Conservation (phyloP, 192 early-diverging fungal species). For the Linderina pennispora region DNA sequence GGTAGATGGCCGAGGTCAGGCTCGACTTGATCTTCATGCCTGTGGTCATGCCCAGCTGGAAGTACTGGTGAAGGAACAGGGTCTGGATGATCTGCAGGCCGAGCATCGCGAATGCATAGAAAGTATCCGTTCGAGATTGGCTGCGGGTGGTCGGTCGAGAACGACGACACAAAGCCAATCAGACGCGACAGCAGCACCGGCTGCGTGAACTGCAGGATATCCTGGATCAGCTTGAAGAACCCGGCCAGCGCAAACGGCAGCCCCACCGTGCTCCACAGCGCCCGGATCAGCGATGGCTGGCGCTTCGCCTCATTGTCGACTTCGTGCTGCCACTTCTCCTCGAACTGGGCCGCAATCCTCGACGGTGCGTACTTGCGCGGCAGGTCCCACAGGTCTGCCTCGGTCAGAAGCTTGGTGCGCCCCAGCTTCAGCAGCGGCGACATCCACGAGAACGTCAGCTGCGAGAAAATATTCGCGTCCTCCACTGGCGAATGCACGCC, state of each 20-base stretch:
- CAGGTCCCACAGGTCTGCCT: conserved; percentile 72
- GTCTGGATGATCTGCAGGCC: conserved; percentile 68
- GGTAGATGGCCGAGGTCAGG: conserved; percentile 76
- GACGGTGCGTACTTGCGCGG: conserved; percentile 52
- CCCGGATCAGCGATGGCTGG: conserved; percentile 67
- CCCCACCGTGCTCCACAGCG: conserved; percentile 56
- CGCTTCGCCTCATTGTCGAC: conserved; percentile 32
- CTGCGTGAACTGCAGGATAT: conserved; percentile 70
- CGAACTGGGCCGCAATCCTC: conserved; percentile 58
- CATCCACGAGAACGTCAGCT: conserved; percentile 85
- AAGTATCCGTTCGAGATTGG: conserved; percentile 69
- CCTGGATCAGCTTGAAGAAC: conserved; percentile 71
- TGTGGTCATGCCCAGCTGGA: conserved; percentile 66
- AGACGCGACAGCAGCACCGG: conserved; percentile 71
- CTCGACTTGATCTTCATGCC: conserved; percentile 69
- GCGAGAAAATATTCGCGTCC: conserved; percentile 74
- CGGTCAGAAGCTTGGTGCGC: conserved; percentile 58
- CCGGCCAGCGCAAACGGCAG: conserved; percentile 63
- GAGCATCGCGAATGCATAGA: conserved; percentile 81
- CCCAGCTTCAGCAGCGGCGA: conserved; percentile 74
- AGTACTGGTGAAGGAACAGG: conserved; percentile 80
- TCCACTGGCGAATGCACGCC: conserved; percentile 60
- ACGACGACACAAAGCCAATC: conserved; percentile 50
- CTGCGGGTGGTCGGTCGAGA: conserved; percentile 37
- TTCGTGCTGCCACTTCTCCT: conserved; percentile 65